A percentile compares a stretch with the other conserved stretches of the same genome.
These are phyloP conservation scores for Mortierella sp. DNA, from an alignment of 371 early-diverging fungal genomes.

Conservation along the genomic window DNA sequence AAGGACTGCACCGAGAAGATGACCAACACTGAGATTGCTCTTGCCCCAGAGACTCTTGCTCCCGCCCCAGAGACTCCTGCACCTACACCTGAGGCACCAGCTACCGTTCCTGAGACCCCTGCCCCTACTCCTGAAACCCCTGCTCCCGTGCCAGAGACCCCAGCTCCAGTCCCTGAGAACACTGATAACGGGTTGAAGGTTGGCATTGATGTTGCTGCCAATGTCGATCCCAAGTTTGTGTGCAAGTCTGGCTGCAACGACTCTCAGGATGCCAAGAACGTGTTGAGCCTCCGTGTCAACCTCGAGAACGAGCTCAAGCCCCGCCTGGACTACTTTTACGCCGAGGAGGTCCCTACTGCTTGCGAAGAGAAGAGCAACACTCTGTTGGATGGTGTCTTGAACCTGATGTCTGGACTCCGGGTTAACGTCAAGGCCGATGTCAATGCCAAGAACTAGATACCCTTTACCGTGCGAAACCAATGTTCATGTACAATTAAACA, in stretches of 20 bases:
- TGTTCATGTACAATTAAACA: neutral
- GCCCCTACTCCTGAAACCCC: neutral
- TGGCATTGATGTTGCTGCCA: constrained; percentile 21
- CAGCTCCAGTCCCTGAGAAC: neutral
- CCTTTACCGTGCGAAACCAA: neutral
- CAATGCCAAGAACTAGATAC: neutral
- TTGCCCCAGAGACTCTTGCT: constrained; percentile 19
- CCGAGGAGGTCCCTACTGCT: constrained; percentile 30
- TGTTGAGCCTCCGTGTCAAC: constrained; percentile 27
- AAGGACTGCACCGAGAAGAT: constrained; percentile 57
- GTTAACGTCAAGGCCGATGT: constrained; percentile 17
- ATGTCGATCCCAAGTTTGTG: constrained; percentile 39
- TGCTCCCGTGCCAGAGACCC: neutral
- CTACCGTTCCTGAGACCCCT: neutral
- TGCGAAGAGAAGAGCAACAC: constrained; percentile 17
- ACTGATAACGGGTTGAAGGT: neutral
- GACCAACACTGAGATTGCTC: constrained; percentile 41
- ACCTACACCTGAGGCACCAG: constrained; percentile 1
- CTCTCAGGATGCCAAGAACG: constrained; percentile 35
- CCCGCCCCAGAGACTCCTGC: neutral
- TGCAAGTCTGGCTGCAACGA: constrained; percentile 48
- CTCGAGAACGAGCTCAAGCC: constrained; percentile 26
- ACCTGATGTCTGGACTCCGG: constrained; percentile 7
- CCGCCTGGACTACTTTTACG: constrained; percentile 28
- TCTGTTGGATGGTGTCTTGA: constrained; percentile 20